A percentile compares a stretch with the other conserved stretches of the same genome.
Conservation (phyloP, 202 grass and related monocot species). For the Brachypodium distachyon region DNA sequence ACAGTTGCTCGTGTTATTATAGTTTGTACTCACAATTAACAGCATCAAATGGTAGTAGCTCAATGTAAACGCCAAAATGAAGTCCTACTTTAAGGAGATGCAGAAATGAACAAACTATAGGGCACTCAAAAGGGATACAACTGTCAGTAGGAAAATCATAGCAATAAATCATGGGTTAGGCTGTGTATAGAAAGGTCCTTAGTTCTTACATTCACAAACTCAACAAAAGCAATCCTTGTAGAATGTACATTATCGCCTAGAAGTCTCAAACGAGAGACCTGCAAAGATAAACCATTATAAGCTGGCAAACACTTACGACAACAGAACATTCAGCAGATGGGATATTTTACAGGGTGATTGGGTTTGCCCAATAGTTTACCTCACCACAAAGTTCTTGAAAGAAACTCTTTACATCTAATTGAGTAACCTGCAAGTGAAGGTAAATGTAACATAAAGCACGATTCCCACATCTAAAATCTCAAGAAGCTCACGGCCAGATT, state of each 20-base stretch:
- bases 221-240: conserved; percentile 93
- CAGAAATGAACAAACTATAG: not conserved
- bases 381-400: conserved; percentile 87
- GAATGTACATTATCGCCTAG: conserved; percentile 89
- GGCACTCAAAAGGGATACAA: too few relatives aligned
- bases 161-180: not conserved
- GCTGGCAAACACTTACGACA: not conserved
- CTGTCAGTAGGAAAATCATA: not conserved
- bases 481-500: not conserved
- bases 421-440: conserved; percentile 49
- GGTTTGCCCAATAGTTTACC: conserved; percentile 33
- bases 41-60: not conserved
- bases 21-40: not conserved
- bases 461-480: not conserved
- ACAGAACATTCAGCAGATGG: not conserved
- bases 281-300: conserved; percentile 17
- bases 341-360: not conserved
- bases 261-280: conserved; percentile 90
- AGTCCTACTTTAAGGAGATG: not conserved
- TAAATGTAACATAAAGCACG: not conserved
- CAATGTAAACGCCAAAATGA: not conserved
- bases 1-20: not conserved
- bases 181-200: not conserved
- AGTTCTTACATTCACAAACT: conserved; percentile 77
- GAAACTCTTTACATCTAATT: conserved; percentile 83